Evolutionary conservation across 108 stramenopile species (phyloP).

Genomic region (Cyclotella kingstonii): DNA sequence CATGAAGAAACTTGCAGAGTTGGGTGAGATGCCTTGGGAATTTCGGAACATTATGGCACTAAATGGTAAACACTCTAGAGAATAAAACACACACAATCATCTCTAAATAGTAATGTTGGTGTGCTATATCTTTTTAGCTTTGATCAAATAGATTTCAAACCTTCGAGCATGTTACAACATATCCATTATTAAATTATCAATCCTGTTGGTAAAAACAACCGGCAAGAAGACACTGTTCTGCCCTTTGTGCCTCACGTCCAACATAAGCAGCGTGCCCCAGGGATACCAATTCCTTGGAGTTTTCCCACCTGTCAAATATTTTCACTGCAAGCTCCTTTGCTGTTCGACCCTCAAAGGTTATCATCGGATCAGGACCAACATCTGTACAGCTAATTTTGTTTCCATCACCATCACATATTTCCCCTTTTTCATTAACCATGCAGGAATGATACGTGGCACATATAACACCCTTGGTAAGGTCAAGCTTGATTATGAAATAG

Average conservation of each 20-base stretch:
- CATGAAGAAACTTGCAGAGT: no score
- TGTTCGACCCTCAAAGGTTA: slow-evolving; percentile 44
- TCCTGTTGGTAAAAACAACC: slow-evolving; percentile 50
- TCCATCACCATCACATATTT: slow-evolving; percentile 54
- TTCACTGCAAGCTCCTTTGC: slow-evolving; percentile 53
- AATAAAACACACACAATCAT: no score
- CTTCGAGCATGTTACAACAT: no score
- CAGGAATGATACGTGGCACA: slow-evolving; percentile 53
- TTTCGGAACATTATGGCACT: no score
- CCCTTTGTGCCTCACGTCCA: slow-evolving; percentile 57
- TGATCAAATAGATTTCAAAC: no score
- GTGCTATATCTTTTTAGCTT: no score
- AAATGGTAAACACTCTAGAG: no score
- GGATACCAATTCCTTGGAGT: slow-evolving; percentile 28
- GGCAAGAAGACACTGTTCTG: slow-evolving; percentile 43
- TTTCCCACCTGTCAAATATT: slow-evolving; percentile 54
- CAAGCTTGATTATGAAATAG: slow-evolving; percentile 49
- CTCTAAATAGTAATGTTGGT: no score
- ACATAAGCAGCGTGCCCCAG: slow-evolving; percentile 57
- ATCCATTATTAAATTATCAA: no score
- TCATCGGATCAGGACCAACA: slow-evolving; percentile 41
- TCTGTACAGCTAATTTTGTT: slow-evolving; percentile 41
- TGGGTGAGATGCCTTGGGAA: no score
- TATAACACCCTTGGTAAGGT: slow-evolving; percentile 23
- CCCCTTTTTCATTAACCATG: slow-evolving; percentile 56